A percentile compares a stretch with the other conserved stretches of the same genome.
phyloP scores from a whole-genome alignment of 164 flowering plant genomes.

The Vitis rupestris region DNA sequence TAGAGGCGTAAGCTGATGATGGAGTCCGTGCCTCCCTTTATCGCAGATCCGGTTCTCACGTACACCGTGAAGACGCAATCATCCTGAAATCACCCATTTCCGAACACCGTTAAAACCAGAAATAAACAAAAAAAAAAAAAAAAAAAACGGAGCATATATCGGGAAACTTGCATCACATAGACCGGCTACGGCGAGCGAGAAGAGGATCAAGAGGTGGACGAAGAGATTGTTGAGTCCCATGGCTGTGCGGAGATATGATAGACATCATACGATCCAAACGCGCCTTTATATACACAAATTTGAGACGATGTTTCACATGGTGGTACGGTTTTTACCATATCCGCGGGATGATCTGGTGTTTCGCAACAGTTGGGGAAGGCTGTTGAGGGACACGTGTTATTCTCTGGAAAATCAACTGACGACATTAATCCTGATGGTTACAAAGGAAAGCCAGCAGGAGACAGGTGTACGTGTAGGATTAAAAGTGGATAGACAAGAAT shows the following conservation, averaged over 20 bases:
- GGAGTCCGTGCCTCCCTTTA: constrained; percentile 86
- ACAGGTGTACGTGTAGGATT: no score
- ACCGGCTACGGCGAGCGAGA: constrained; percentile 18
- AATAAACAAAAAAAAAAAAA: neutral
- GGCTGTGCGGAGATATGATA: neutral
- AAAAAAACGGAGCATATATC: neutral
- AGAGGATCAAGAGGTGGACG: constrained; percentile 22
- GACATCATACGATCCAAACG: no score
- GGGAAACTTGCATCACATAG: constrained; percentile 22
- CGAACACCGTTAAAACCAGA: constrained; percentile 7
- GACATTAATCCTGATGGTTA: no score
- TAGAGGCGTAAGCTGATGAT: constrained; percentile 45
- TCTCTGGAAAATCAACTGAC: no score
- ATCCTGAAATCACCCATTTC: constrained; percentile 1
- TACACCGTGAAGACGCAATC: constrained; percentile 91
- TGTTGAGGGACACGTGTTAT: no score
- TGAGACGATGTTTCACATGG: no score
- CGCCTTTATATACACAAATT: no score
- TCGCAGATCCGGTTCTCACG: constrained; percentile 64
- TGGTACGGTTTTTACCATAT: no score
- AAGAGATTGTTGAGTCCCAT: constrained; percentile 6
- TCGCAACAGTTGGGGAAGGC: no score
- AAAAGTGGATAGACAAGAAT: no score
- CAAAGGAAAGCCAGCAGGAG: no score
- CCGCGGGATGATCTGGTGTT: no score